phyloP scores from a whole-genome alignment of 1,139 yeast genomes.

The Suhomyces terraborum region DNA sequence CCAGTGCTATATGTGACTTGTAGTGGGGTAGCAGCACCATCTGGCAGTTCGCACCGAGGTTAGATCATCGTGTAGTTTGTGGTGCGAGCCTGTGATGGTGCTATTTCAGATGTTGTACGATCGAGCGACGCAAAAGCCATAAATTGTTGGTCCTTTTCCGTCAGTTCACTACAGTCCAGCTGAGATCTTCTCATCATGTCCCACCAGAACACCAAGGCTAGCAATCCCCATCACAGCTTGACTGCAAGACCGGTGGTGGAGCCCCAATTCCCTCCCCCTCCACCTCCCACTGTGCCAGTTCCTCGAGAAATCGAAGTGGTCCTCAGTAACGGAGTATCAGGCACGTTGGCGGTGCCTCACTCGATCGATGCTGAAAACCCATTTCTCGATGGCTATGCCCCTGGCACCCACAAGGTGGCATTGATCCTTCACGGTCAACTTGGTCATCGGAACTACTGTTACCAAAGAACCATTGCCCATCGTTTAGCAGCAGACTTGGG shows the following conservation, averaged over 20 bases:
- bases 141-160: background rate
- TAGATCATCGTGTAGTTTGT: background rate
- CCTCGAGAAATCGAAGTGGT: conserved; percentile 42
- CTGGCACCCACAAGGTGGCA: conserved; percentile 43
- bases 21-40: too few species aligned
- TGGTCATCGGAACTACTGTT: conserved; percentile 81
- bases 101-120: background rate
- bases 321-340: conserved; percentile 40
- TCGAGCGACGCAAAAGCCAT: background rate
- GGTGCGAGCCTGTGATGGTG: conserved; percentile 5
- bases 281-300: conserved; percentile 8
- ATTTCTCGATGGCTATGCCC: conserved; percentile 32
- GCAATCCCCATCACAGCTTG: background rate
- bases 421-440: conserved; percentile 72
- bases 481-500: conserved; percentile 61
- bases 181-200: background rate
- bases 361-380: conserved; percentile 29
- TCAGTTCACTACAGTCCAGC: too few species aligned
- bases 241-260: background rate
- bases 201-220: background rate
- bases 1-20: too few species aligned
- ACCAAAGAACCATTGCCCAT: conserved; percentile 65
- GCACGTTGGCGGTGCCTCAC: conserved; percentile 44
- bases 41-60: conserved; percentile 4
- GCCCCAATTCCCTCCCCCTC: conserved; percentile 6